Conservation (phyloP, 129 eudicot genomes). For the Daucus carota region DNA sequence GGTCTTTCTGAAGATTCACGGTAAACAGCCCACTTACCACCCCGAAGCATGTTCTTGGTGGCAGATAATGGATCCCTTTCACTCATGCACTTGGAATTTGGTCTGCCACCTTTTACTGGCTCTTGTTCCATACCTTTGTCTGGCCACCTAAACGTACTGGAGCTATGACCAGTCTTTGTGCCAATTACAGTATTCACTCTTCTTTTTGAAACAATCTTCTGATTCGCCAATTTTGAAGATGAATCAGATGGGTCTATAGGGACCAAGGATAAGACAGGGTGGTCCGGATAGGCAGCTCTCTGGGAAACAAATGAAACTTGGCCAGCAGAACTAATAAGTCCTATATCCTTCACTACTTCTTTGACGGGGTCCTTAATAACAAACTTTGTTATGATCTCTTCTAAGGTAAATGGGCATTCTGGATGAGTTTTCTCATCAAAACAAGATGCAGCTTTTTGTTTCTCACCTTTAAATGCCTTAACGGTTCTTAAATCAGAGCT, state of each 20-base stretch:
- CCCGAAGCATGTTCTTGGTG: constrained; percentile 20
- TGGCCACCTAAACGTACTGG: constrained; percentile 1
- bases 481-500: constrained; percentile 7
- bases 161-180: neutral
- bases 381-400: constrained; percentile 50
- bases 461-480: constrained; percentile 16
- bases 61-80: constrained; percentile 29
- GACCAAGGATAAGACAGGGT: constrained; percentile 29
- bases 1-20: constrained; percentile 67
- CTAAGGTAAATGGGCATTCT: constrained; percentile 39
- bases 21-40: constrained; percentile 18
- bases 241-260: constrained; percentile 13
- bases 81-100: constrained; percentile 26
- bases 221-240: constrained; percentile 20
- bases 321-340: constrained; percentile 43
- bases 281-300: constrained; percentile 25
- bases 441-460: constrained; percentile 13
- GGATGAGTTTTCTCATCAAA: constrained; percentile 12
- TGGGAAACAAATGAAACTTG: constrained; percentile 38
- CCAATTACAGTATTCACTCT: constrained; percentile 12
- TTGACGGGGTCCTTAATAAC: constrained; percentile 31
- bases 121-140: constrained; percentile 26
- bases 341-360: constrained; percentile 39
- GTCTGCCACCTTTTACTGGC: constrained; percentile 25
- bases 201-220: constrained; percentile 21